Base-by-base conservation (phyloP, 208 protist genomes). In the Strigomonas galati region DNA sequence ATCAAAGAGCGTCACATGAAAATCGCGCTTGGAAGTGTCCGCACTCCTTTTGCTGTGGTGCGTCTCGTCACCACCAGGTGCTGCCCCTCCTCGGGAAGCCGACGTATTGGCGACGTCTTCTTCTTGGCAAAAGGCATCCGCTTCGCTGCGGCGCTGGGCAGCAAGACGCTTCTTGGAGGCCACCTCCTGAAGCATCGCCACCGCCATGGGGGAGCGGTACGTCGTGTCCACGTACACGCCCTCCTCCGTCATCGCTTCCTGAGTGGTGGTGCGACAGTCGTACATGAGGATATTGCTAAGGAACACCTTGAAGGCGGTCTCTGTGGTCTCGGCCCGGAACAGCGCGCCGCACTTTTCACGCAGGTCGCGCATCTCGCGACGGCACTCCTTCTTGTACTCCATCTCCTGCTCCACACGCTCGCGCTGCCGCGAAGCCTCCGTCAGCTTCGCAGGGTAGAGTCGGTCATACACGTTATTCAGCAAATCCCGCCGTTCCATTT, bases 151-250 rank as follows among this genome's bases (percentile, higher is more conserved):
- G 9, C 67, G 56, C 32, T 61, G 21, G 46, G 53, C 65, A 6
- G 55, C 55, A 12, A 62, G 32, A 43, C 37, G 43, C n/a, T 61
- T 63, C 56, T 59, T 69, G 12, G 65, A 58, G 31, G 57, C 58
- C 31, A 40, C 32, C 43, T 80, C 72, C 65, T 82, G 69, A 0
- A 58, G 53, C 19, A 87, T 32, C 10, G 81, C 81, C 12, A 84
- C 62, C 1, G 87, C 75, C 71, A 93, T 78, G 5, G 84, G 81
- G 0, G 87, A 90, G 53, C 69, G 53, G 72, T 89, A 93, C 15
- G 76, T 61, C 5, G 70, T 89, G 37, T 74, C 26, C 49, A 91
- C 57, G n/a, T 79, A 72, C 15, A 35, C 49, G 24, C 71, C 69
- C 21, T 44, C 27, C 15, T 65, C 1, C 15, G 32, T 2, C 15